Percentiles rank a stretch among this genome's conserved stretches.
Evolutionary conservation across 805 yeast species (phyloP).

Genomic region (Metschnikowia matae): DNA sequence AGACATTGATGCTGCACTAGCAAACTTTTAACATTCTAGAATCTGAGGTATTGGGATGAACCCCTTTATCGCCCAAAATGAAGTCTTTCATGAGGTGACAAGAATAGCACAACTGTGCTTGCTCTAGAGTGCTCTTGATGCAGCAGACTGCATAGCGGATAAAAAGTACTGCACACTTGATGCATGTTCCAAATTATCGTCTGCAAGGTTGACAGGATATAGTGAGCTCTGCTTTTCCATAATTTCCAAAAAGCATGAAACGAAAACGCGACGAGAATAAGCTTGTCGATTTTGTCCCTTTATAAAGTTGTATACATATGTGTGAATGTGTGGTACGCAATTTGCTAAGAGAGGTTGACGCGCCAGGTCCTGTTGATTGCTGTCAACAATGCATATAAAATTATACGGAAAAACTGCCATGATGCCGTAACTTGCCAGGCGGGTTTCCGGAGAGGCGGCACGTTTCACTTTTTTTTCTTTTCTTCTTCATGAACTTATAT

Average conservation of each 20-base stretch:
- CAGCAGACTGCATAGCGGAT: not conserved
- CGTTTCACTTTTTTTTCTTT: no score
- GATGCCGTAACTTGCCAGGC: not conserved
- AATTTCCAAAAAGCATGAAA: no score
- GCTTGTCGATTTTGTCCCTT: no score
- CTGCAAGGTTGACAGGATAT: not conserved
- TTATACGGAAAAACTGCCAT: not conserved
- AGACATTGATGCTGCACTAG: not conserved
- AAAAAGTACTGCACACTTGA: not conserved
- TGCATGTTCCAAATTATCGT: not conserved
- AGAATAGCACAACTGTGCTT: not conserved
- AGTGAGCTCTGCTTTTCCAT: not conserved
- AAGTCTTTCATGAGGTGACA: not conserved
- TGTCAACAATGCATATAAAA: constrained; percentile 1
- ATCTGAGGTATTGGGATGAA: not conserved
- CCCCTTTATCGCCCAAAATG: not conserved
- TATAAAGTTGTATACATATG: not conserved
- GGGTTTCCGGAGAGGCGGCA: not conserved
- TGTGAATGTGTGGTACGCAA: not conserved
- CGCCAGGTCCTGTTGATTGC: not conserved
- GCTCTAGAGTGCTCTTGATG: not conserved
- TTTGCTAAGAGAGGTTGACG: not conserved
- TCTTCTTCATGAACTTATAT: not conserved
- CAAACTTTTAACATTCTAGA: not conserved
- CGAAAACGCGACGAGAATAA: no score